Evolutionary conservation across 176 grass and related monocot species (phyloP), one percentile per base, ranked within the genome.

Genomic region (Ananas comosus): DNA sequence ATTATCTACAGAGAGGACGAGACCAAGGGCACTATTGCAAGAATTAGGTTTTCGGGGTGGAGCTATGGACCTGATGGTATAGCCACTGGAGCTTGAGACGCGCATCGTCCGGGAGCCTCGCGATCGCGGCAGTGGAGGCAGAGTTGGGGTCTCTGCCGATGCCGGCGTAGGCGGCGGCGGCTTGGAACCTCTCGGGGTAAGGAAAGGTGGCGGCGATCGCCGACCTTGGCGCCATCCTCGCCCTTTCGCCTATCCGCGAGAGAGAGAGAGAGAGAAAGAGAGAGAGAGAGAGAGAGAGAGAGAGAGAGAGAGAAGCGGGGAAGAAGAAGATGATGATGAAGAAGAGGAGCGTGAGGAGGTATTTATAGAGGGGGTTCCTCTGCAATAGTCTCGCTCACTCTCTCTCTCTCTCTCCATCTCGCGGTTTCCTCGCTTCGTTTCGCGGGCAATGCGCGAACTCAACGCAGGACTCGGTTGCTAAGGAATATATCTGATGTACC

Each of bases 171-270:
- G 57, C 56, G 11, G 71, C 71, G 47, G 71, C 71, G 14, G 48
- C 58, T 13, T 29, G 50, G 72, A 74, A 74, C 16, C 57, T 74
- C 42, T 74, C 57, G 57, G 71, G 71, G 48, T 74, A 74, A 63
- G 72, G 19, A 22, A 64, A 48, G 47, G 12, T 59, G 47, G 58
- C 5, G 33, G 33, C 33, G 33, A 42, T 42, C 33, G 4, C 33
- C 33, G 33, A 42, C 33, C 33, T 42, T 42, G 33, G 33, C 33
- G 4, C 4, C 33, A 42, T 33, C 29, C 3, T 33, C 29, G 0
- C 33, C 33, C 7, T 42, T 42, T 42, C 33, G 33, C 33, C 33
- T 0, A 42, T 42, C 33, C 33, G 33, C 4, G 5, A 42, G 5
- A 42, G 33, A 42, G 33, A 42, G 33, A 42, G 33, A 24, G 58